Base-by-base conservation (phyloP, 805 yeast species). In the Yamadazyma laniorum region DNA sequence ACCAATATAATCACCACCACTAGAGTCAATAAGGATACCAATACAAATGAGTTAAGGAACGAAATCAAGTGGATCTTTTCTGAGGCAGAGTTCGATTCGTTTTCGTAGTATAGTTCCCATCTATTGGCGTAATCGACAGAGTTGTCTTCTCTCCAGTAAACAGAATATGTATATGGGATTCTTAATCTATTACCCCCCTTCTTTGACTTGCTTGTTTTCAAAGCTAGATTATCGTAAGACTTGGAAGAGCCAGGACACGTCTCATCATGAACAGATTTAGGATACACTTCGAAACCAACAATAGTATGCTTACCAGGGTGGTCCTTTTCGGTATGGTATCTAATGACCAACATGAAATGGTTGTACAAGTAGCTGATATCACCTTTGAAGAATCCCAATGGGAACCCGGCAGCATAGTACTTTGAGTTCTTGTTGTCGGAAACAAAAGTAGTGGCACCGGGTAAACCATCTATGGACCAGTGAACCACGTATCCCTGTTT, bases 241-340 rank as follows among this genome's bases (percentile, higher is more conserved):
- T 75, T 80, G 6, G 81, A 69, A 3, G 84, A 80, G 9, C 89
- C 90, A 2, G 95, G 95, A 58, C 96, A 88, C 35, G 61, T 71
- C 56, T 60, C 74, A 57, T 72, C 79, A 29, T 73, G 65, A 9
- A 85, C 90, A 37, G 93, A 83, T 55, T 79, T 82, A 8, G 96
- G 96, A 55, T 88, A 88, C 11, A 87, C 85, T 61, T 88, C 96
- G 50, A 89, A 85, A 0, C 95, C 96, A 14, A 88, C 95, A 49
- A 88, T 85, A 3, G 85, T 70, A 46, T 72, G 67, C 34, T 63
- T 42, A 1, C 56, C 53, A 0, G 53, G 67, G 58, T 43, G 74
- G 67, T 34, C 65, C 63, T 45, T 51, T 14, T 63, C 70, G 5
- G 44, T 43, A 49, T 86, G 83, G 62, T 79, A 85, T 51, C 95